Evolutionary conservation across 2,329 filamentous ascomycete genomes (phyloP).

Genomic region (Tolypocladium tropicale): DNA sequence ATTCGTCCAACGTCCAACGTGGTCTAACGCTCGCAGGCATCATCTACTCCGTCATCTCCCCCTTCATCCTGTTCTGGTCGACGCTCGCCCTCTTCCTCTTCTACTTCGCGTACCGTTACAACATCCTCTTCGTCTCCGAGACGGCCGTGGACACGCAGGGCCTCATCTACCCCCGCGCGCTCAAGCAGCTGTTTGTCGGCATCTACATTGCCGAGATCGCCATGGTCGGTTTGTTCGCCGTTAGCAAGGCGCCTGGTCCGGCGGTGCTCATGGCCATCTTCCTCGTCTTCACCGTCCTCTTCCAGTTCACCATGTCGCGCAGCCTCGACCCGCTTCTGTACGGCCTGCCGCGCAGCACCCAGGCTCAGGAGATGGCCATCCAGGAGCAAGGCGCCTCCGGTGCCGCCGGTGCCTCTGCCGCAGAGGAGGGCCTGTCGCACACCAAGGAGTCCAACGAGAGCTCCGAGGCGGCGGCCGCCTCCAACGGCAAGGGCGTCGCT

Average conservation of each 20-base stretch:
- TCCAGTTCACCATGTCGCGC: constrained; percentile 60
- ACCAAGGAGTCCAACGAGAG: constrained; percentile 4
- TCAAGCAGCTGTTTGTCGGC: constrained; percentile 77
- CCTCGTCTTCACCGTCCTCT: constrained; percentile 65
- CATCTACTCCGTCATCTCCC: constrained; percentile 75
- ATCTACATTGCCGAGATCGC: constrained; percentile 73
- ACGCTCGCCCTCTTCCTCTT: constrained; percentile 67
- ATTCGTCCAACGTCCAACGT: background rate
- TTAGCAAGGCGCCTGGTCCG: constrained; percentile 57
- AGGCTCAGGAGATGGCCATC: constrained; percentile 30
- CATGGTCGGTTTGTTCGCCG: constrained; percentile 70
- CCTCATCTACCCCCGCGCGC: constrained; percentile 73
- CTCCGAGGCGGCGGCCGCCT: constrained; percentile 5
- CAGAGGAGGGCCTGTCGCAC: constrained; percentile 9
- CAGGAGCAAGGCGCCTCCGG: constrained; percentile 9
- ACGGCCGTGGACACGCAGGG: constrained; percentile 79
- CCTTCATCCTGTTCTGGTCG: constrained; percentile 72
- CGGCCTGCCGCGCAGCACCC: constrained; percentile 55
- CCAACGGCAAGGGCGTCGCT: constrained; percentile 13
- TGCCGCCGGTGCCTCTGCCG: constrained; percentile 13
- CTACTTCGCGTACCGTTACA: constrained; percentile 80
- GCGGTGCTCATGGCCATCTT: constrained; percentile 66
- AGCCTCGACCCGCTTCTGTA: constrained; percentile 63
- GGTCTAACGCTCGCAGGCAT: constrained; percentile 36
- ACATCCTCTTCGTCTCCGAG: constrained; percentile 72